phyloP scores from a whole-genome alignment of 164 flowering plant species.

The Nymphaea colorata region DNA sequence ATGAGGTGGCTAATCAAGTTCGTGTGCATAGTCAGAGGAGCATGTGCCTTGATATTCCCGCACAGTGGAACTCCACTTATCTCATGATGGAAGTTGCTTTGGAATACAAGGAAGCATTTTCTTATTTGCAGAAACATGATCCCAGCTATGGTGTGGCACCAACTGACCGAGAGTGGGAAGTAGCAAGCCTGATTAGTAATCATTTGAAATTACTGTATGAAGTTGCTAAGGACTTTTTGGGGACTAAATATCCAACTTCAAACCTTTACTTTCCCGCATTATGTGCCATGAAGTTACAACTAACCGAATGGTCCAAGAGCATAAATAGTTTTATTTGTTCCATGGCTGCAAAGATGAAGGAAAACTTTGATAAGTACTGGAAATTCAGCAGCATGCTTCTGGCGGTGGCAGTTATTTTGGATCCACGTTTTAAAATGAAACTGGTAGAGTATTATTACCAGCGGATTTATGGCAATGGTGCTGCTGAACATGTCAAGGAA shows the following conservation, averaged over 20 bases:
- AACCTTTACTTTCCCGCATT: slow-evolving; percentile 69
- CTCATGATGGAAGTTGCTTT: slow-evolving; percentile 57
- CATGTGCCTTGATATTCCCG: slow-evolving; percentile 39
- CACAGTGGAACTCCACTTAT: slow-evolving; percentile 48
- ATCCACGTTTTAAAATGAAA: slow-evolving; percentile 91
- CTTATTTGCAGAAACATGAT: slow-evolving; percentile 35
- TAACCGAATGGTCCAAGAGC: slow-evolving; percentile 38
- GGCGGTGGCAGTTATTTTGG: slow-evolving; percentile 75
- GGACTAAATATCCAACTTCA: slow-evolving; percentile 38
- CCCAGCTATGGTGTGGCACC: slow-evolving; percentile 22
- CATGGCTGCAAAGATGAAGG: slow-evolving; percentile 39
- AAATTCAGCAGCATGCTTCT: slow-evolving; percentile 49
- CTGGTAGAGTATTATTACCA: slow-evolving; percentile 79
- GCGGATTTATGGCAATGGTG: slow-evolving; percentile 63
- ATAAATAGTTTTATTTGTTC: slow-evolving; percentile 39
- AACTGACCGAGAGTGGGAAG: slow-evolving; percentile 72
- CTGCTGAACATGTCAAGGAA: slow-evolving; percentile 31
- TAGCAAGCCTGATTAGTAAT: slow-evolving; percentile 29
- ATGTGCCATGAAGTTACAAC: slow-evolving; percentile 71
- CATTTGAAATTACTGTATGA: slow-evolving; percentile 53
- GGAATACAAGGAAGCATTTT: slow-evolving; percentile 39
- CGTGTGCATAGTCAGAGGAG: slow-evolving; percentile 24
- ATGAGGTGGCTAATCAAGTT: slow-evolving; percentile 34
- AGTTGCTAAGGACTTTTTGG: slow-evolving; percentile 35
- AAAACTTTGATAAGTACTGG: slow-evolving; percentile 66